Percentiles rank a stretch among this genome's conserved stretches.
These are phyloP conservation scores for Rhizopus sp. DNA, from an alignment of 371 early-diverging fungal species.

Conservation along the genomic window DNA sequence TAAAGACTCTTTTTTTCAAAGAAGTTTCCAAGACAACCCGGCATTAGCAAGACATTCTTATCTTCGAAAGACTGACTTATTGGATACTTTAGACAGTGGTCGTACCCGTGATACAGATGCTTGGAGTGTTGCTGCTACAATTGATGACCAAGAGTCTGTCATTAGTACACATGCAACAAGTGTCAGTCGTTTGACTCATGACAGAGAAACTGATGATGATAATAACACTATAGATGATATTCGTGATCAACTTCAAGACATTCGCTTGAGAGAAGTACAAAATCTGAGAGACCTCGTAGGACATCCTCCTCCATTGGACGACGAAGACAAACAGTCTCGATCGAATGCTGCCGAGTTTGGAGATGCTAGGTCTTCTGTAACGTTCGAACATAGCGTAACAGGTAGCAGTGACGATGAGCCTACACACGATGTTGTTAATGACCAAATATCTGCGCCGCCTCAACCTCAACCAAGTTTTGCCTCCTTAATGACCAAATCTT, in stretches of 20 bases:
- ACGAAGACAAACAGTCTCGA: slow-evolving; percentile 48
- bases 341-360: slow-evolving; percentile 57
- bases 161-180: slow-evolving; percentile 46
- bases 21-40: slow-evolving; percentile 30
- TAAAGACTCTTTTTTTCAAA: slow-evolving; percentile 40
- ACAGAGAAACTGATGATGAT: slow-evolving; percentile 30
- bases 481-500: slow-evolving; percentile 36
- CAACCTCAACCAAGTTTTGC: slow-evolving; percentile 57
- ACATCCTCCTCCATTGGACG: slow-evolving; percentile 15
- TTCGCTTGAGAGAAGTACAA: slow-evolving; percentile 8
- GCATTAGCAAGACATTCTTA: slow-evolving; percentile 35
- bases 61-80: slow-evolving; percentile 51
- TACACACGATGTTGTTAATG: slow-evolving; percentile 38
- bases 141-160: slow-evolving; percentile 55
- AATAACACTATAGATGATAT: slow-evolving; percentile 33
- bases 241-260: slow-evolving; percentile 22
- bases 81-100: slow-evolving; percentile 44
- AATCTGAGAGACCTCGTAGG: too few species aligned
- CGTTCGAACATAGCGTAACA: slow-evolving; percentile 37
- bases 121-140: slow-evolving; percentile 57
- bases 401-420: slow-evolving; percentile 31
- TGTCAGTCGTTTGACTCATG: slow-evolving; percentile 20
- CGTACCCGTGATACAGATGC: slow-evolving; percentile 46
- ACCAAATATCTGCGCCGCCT: slow-evolving; percentile 52
- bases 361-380: slow-evolving; percentile 49